A percentile compares a stretch with the other conserved stretches of the same genome.
Conservation (phyloP, 495 filamentous ascomycete genomes). For the Hamigera avellanea region DNA sequence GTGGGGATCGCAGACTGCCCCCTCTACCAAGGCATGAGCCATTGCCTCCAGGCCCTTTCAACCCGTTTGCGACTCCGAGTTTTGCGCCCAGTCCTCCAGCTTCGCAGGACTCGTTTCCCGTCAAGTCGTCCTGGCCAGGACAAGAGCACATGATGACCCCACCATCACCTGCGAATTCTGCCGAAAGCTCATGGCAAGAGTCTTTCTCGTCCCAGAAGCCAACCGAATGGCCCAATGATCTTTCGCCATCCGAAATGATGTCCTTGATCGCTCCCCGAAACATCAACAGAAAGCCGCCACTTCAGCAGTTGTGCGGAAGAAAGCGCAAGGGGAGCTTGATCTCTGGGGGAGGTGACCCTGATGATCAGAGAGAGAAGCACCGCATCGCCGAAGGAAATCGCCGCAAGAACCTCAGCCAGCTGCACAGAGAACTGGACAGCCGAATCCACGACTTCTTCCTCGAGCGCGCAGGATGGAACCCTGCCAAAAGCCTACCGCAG, state of each 20-base stretch:
- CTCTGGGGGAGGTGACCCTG: conserved; percentile 21
- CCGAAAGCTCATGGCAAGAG: conserved; percentile 33
- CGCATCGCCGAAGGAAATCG: conserved; percentile 36
- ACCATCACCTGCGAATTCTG: conserved; percentile 33
- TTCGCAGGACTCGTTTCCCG: conserved; percentile 26
- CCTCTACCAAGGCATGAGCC: conserved; percentile 32
- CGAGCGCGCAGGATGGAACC: conserved; percentile 35
- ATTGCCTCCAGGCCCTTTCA: conserved; percentile 32
- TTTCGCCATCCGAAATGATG: conserved; percentile 25
- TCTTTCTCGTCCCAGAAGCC: conserved; percentile 20
- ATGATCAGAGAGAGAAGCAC: conserved; percentile 36
- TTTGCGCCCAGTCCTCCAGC: conserved; percentile 25
- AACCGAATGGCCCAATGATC: conserved; percentile 25
- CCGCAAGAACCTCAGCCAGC: conserved; percentile 32
- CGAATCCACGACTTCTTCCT: conserved; percentile 34
- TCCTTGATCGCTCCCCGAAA: conserved; percentile 27
- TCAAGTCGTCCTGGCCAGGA: conserved; percentile 25
- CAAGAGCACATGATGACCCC: conserved; percentile 24
- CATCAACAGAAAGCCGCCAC: conserved; percentile 32
- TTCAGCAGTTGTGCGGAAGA: conserved; percentile 35
- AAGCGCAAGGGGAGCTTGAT: conserved; percentile 33
- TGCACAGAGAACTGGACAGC: conserved; percentile 30
- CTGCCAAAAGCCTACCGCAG: conserved; percentile 30
- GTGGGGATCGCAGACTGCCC: conserved; percentile 29
- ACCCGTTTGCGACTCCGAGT: conserved; percentile 22